phyloP scores from a whole-genome alignment of 768 basidiomycete species.

The Obba rivulosa region DNA sequence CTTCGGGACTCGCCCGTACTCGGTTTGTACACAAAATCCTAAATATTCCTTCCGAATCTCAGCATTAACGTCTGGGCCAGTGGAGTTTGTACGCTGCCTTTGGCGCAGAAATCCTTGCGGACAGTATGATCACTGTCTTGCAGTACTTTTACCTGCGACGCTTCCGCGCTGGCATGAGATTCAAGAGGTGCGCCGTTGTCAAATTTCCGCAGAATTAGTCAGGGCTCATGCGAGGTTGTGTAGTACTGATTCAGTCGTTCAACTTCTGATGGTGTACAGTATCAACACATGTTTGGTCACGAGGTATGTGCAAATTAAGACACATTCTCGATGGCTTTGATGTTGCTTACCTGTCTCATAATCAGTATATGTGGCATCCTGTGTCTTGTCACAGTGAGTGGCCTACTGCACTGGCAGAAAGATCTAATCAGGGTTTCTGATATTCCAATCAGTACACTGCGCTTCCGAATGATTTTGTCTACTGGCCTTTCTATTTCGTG shows the following conservation, averaged over 20 bases:
- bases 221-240: neutral
- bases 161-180: constrained; percentile 8
- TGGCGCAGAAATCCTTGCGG: constrained; percentile 8
- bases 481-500: constrained; percentile 14
- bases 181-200: neutral
- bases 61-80: too few species aligned
- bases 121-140: constrained; percentile 8
- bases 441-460: constrained; percentile 13
- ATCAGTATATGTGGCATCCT: constrained; percentile 10
- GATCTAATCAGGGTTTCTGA: too few species aligned
- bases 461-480: constrained; percentile 10
- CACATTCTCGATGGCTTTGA: too few species aligned
- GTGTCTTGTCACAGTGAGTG: constrained; percentile 10
- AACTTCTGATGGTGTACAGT: constrained; percentile 12
- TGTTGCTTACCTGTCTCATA: too few species aligned
- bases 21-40: constrained; percentile 2
- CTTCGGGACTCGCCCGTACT: constrained; percentile 3
- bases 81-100: constrained; percentile 16
- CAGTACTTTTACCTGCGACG: constrained; percentile 9
- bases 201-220: too few species aligned
- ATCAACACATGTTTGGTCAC: constrained; percentile 16
- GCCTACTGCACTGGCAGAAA: too few species aligned
- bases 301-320: constrained; percentile 3
- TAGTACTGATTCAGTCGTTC: constrained; percentile 13
- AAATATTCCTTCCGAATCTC: too few species aligned